phyloP scores from a whole-genome alignment of 208 protist species.

The Leishmania major region DNA sequence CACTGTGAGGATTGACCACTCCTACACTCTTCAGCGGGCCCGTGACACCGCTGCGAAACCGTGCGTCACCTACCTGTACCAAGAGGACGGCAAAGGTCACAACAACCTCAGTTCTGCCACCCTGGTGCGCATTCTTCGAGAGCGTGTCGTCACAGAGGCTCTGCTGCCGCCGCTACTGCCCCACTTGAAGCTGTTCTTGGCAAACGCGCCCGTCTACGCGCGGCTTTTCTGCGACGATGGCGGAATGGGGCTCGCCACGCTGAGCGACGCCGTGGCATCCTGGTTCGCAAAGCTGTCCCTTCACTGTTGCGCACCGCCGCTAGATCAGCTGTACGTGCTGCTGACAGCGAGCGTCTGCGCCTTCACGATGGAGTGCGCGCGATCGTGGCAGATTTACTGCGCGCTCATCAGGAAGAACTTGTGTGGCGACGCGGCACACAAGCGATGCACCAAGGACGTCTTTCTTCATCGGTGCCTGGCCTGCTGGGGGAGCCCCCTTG shows the following conservation, averaged over 20 bases:
- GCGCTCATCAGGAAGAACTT: conserved; percentile 37
- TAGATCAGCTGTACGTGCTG: conserved; percentile 53
- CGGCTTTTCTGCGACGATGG: conserved; percentile 46
- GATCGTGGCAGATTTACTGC: conserved; percentile 66
- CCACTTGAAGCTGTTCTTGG: conserved; percentile 30
- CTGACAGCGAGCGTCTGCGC: conserved; percentile 61
- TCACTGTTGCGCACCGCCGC: conserved; percentile 20
- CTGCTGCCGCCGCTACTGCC: conserved; percentile 28
- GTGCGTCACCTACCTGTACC: conserved; percentile 63
- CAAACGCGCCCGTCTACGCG: conserved; percentile 60
- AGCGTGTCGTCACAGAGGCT: conserved; percentile 42
- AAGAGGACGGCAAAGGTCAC: conserved; percentile 66
- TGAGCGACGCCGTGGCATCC: conserved; percentile 20
- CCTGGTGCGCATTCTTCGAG: conserved; percentile 52
- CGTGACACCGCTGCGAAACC: conserved; percentile 50
- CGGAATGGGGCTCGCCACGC: conserved; percentile 28
- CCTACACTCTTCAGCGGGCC: conserved; percentile 50
- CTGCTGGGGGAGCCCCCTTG: conserved; percentile 67
- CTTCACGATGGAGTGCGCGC: conserved; percentile 64
- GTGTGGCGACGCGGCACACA: conserved; percentile 25
- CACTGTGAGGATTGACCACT: conserved; percentile 72
- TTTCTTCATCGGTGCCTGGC: conserved; percentile 59
- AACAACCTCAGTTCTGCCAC: conserved; percentile 71
- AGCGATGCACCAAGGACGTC: conserved; percentile 52
- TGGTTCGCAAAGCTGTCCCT: conserved; percentile 32